Conservation (phyloP, 495 filamentous ascomycete species). For the Ascodesmis nigricans region DNA sequence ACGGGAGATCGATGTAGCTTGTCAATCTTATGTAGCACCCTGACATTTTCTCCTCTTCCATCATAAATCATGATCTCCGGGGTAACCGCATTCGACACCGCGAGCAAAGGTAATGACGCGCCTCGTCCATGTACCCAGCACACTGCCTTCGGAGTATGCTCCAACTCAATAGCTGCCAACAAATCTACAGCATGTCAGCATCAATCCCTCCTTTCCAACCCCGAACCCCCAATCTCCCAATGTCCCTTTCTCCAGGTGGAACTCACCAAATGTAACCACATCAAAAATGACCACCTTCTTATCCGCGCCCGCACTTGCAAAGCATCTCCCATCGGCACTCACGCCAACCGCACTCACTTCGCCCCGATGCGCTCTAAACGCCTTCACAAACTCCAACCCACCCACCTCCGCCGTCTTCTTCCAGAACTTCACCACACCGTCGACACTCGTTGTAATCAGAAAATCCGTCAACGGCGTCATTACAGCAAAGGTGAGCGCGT, state of each 20-base stretch:
- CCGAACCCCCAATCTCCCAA: not conserved
- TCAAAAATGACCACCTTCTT: constrained; percentile 91
- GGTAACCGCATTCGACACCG: constrained; percentile 62
- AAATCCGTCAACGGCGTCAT: constrained; percentile 84
- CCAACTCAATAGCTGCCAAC: constrained; percentile 52
- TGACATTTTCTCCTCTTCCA: constrained; percentile 53
- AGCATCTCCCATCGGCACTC: constrained; percentile 79
- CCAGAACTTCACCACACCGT: constrained; percentile 97
- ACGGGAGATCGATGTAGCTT: constrained; percentile 59
- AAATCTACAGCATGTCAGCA: constrained; percentile 35
- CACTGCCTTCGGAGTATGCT: constrained; percentile 51
- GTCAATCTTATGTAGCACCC: constrained; percentile 49
- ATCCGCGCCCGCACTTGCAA: constrained; percentile 70
- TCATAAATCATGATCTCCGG: constrained; percentile 63
- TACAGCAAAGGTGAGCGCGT: constrained; percentile 66
- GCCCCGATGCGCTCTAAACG: constrained; percentile 74
- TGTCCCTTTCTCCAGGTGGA: not conserved
- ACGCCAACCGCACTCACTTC: constrained; percentile 65
- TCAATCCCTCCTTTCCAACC: constrained; percentile 4
- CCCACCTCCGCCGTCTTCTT: constrained; percentile 78
- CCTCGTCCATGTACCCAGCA: constrained; percentile 89
- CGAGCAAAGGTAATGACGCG: constrained; percentile 64
- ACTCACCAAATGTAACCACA: constrained; percentile 65
- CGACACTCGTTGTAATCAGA: constrained; percentile 73
- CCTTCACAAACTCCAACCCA: constrained; percentile 95